These are phyloP conservation scores for Aspergillus ibericus DNA, from an alignment of 2,329 filamentous ascomycete genomes.

Conservation along the genomic window DNA sequence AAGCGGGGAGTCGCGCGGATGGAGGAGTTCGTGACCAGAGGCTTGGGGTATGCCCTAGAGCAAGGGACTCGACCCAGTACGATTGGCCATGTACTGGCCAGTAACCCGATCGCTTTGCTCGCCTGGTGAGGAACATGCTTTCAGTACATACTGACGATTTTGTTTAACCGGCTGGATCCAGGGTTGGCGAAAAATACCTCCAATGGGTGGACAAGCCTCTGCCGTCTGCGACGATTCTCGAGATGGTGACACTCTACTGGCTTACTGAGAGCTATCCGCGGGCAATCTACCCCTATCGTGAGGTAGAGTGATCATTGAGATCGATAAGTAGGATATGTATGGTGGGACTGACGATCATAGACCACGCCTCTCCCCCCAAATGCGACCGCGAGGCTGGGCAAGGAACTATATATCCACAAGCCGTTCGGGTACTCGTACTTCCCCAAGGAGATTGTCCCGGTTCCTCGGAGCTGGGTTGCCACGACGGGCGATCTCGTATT, in stretches of 20 bases:
- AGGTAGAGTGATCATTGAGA: conserved; percentile 15
- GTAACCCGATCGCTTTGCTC: conserved; percentile 4
- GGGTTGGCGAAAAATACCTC: conserved; percentile 42
- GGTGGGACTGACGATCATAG: not conserved
- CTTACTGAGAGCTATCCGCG: conserved; percentile 40
- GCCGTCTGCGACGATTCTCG: conserved; percentile 32
- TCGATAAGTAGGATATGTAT: not conserved
- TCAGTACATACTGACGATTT: not conserved
- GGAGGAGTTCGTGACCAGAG: not conserved
- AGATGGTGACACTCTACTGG: conserved; percentile 40
- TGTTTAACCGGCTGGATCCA: conserved; percentile 15
- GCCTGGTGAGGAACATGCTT: not conserved
- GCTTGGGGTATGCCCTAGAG: conserved; percentile 5
- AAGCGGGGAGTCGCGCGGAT: not conserved
- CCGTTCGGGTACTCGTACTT: conserved; percentile 52
- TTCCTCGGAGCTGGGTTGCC: conserved; percentile 41
- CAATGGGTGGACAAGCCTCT: conserved; percentile 39
- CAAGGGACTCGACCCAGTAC: conserved; percentile 3
- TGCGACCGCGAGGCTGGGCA: not conserved
- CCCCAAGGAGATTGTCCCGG: conserved; percentile 42
- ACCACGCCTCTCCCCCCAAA: not conserved
- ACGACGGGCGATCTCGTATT: conserved; percentile 41
- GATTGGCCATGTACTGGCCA: not conserved
- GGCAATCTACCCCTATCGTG: conserved; percentile 34
- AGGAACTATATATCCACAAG: conserved; percentile 37